These are phyloP conservation scores for Xylaria bambusicola DNA, from an alignment of 495 filamentous ascomycete species.

Conservation along the genomic window DNA sequence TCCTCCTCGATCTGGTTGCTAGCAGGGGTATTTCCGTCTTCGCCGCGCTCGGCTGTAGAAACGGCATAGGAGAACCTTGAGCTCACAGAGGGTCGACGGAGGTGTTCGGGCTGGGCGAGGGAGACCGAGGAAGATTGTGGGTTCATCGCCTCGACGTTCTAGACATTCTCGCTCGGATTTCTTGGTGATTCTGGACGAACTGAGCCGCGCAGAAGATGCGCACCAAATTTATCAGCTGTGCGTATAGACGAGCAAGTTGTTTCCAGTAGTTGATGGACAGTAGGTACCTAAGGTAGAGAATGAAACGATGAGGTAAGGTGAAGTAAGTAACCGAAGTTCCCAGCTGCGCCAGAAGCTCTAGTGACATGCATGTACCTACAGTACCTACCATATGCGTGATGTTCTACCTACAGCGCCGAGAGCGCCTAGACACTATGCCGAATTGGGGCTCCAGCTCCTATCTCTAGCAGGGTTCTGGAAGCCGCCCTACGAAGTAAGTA, in stretches of 20 bases:
- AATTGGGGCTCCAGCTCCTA: not conserved
- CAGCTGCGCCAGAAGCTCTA: conserved; percentile 7
- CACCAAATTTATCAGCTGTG: not conserved
- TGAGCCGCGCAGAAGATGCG: not conserved
- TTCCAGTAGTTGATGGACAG: conserved; percentile 1
- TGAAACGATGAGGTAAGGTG: not conserved
- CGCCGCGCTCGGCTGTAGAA: conserved; percentile 63
- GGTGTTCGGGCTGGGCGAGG: conserved; percentile 41
- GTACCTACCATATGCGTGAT: not conserved
- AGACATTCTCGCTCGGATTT: conserved; percentile 2
- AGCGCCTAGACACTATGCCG: no score
- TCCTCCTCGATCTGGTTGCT: conserved; percentile 81
- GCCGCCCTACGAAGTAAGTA: not conserved
- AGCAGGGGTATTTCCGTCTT: conserved; percentile 47
- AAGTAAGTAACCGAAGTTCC: not conserved
- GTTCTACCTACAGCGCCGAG: not conserved
- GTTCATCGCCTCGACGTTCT: conserved; percentile 21
- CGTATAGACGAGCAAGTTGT: not conserved
- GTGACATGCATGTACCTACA: not conserved
- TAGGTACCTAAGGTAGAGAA: not conserved
- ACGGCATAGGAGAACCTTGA: conserved; percentile 72
- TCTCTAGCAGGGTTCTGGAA: conserved; percentile 2
- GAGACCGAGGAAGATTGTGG: conserved; percentile 57
- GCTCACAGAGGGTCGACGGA: conserved; percentile 60
- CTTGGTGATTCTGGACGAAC: not conserved